phyloP scores from a whole-genome alignment of 1,284 basidiomycete genomes.

The Ustilago curta region DNA sequence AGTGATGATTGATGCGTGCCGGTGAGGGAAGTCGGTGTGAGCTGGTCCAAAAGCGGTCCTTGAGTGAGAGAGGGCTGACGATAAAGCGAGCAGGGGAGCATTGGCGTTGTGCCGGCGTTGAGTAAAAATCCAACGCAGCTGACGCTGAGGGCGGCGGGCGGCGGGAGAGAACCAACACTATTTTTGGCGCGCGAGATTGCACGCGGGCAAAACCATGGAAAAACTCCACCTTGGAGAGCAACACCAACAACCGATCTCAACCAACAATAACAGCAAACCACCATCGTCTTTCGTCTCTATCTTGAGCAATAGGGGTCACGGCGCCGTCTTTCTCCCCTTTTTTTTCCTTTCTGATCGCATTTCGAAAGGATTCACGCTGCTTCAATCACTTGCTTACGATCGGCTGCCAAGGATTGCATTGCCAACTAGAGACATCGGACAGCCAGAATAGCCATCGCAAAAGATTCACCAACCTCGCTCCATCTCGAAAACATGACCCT shows the following conservation, averaged over 20 bases:
- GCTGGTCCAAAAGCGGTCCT: neutral
- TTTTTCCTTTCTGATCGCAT: too few relatives aligned
- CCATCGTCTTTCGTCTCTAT: too few relatives aligned
- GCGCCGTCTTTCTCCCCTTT: too few relatives aligned
- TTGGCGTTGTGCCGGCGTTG: constrained; percentile 2
- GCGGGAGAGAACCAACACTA: constrained; percentile 10
- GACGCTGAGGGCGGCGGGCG: neutral
- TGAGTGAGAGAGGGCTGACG: neutral
- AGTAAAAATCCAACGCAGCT: constrained; percentile 11
- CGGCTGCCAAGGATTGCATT: too few relatives aligned
- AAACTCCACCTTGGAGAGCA: neutral
- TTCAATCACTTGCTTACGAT: neutral
- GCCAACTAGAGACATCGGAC: too few relatives aligned
- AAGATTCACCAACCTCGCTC: too few relatives aligned
- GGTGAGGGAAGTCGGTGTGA: too few relatives aligned
- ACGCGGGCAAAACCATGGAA: too few relatives aligned
- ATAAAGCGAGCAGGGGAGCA: neutral
- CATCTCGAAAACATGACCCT: constrained; percentile 28
- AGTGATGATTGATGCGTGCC: too few relatives aligned
- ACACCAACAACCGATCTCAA: neutral
- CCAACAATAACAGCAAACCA: neutral
- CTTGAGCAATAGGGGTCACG: too few relatives aligned
- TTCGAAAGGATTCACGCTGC: too few relatives aligned
- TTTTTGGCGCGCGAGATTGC: neutral
- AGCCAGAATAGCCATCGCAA: neutral